These are phyloP conservation scores for Adansonia rubrostipa DNA, from an alignment of 441 rosid species.

Conservation along the genomic window DNA sequence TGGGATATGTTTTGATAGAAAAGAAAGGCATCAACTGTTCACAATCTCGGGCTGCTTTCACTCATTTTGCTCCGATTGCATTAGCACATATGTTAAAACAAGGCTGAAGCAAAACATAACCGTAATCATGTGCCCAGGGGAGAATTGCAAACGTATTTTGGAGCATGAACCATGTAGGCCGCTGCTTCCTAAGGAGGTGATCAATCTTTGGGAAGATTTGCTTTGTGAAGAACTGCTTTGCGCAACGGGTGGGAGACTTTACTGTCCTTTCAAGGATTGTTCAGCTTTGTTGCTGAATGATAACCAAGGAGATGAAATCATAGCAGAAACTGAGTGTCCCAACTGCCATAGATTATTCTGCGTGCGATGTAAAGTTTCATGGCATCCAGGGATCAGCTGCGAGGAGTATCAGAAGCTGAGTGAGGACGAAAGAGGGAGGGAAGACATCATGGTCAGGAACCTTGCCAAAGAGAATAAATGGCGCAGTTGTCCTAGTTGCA, in stretches of 20 bases:
- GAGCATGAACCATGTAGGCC: conserved; percentile 35
- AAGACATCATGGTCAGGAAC: conserved; percentile 46
- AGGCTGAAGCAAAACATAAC: conserved; percentile 28
- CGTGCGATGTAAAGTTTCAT: conserved; percentile 44
- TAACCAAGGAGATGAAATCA: conserved; percentile 17
- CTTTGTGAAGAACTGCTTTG: conserved; percentile 31
- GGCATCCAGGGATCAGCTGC: conserved; percentile 51
- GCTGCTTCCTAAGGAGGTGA: conserved; percentile 31
- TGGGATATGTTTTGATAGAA: conserved; percentile 1
- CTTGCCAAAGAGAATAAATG: conserved; percentile 47
- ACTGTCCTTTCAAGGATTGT: conserved; percentile 55
- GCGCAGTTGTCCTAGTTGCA: conserved; percentile 49
- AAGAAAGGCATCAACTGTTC: conserved; percentile 10
- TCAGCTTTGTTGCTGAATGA: conserved; percentile 24
- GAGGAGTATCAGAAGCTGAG: conserved; percentile 41
- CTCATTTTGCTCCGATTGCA: conserved; percentile 47
- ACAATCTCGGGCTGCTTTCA: conserved; percentile 37
- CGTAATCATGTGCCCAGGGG: conserved; percentile 40
- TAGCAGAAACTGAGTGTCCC: conserved; percentile 46
- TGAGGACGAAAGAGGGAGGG: conserved; percentile 44
- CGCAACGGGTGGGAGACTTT: conserved; percentile 27
- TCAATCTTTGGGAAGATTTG: conserved; percentile 42
- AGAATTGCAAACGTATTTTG: conserved; percentile 37
- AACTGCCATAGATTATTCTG: conserved; percentile 52
- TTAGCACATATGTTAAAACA: conserved; percentile 34